phyloP scores from a whole-genome alignment of 2,329 filamentous ascomycete species.

The Trichophyton verrucosum region DNA sequence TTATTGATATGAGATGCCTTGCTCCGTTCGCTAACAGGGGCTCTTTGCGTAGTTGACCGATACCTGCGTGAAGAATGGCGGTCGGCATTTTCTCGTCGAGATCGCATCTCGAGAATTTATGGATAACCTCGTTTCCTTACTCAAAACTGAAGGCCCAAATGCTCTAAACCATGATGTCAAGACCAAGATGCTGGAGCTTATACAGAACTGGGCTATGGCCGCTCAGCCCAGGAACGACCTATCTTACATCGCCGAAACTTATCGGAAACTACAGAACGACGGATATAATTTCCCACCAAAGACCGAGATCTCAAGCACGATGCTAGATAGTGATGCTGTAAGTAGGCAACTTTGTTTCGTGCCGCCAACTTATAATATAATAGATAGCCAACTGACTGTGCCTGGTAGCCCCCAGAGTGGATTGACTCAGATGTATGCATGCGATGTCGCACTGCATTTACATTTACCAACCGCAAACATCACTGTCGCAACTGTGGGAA shows the following conservation, averaged over 20 bases:
- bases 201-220: slow-evolving; percentile 85
- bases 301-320: slow-evolving; percentile 78
- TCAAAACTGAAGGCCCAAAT: slow-evolving; percentile 63
- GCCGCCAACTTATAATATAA: neutral
- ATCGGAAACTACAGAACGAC: slow-evolving; percentile 67
- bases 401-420: slow-evolving; percentile 77
- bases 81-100: slow-evolving; percentile 84
- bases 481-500: slow-evolving; percentile 97
- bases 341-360: slow-evolving; percentile 28
- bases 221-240: slow-evolving; percentile 75
- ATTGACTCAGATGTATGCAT: slow-evolving; percentile 96
- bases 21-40: slow-evolving; percentile 5
- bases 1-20: neutral
- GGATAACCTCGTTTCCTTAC: slow-evolving; percentile 84
- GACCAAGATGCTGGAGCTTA: slow-evolving; percentile 79
- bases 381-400: neutral
- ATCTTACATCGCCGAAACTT: slow-evolving; percentile 78
- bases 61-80: slow-evolving; percentile 97
- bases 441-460: slow-evolving; percentile 90
- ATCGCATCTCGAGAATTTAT: slow-evolving; percentile 96
- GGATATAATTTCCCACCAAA: slow-evolving; percentile 83
- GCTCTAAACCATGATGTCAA: slow-evolving; percentile 77
- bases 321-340: slow-evolving; percentile 94
- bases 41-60: slow-evolving; percentile 59
- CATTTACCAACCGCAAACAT: slow-evolving; percentile 96